Evolutionary conservation across 129 eudicot species (phyloP).

Genomic region (Mikania micrantha): DNA sequence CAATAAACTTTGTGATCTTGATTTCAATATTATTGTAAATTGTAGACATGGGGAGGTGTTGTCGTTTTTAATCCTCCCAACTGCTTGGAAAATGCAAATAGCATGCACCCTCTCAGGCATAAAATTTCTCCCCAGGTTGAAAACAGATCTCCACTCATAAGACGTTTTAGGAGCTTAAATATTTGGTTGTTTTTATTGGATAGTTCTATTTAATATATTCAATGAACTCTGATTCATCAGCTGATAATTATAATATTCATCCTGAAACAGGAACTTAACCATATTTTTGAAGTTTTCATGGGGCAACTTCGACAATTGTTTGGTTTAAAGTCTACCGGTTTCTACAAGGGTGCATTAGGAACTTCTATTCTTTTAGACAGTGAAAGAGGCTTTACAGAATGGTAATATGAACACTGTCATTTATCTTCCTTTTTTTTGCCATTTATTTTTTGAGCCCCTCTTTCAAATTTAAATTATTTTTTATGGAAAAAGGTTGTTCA

Average conservation of each 20-base stretch:
- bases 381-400: slow-evolving; percentile 83
- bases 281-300: slow-evolving; percentile 70
- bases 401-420: slow-evolving; percentile 36
- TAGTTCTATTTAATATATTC: not conserved
- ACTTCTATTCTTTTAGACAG: slow-evolving; percentile 51
- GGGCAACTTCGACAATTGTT: slow-evolving; percentile 92
- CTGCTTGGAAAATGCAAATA: slow-evolving; percentile 39
- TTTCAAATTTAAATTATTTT: not conserved
- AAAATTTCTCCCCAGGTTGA: slow-evolving; percentile 64
- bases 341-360: slow-evolving; percentile 57
- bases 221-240: not conserved
- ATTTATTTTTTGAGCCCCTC: not conserved
- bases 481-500: not conserved
- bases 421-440: slow-evolving; percentile 12
- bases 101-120: slow-evolving; percentile 32
- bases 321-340: slow-evolving; percentile 69
- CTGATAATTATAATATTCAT: not conserved
- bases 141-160: not conserved
- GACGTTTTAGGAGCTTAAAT: not conserved
- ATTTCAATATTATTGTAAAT: slow-evolving; percentile 14
- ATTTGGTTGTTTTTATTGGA: not conserved
- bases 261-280: slow-evolving; percentile 57
- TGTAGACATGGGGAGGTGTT: slow-evolving; percentile 99
- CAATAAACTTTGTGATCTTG: slow-evolving; percentile 4
- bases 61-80: slow-evolving; percentile 82